Percentiles rank a stretch among this genome's conserved stretches.
Evolutionary conservation across 1,139 yeast species (phyloP).

Genomic region (Pneumocystis oryctolagi): DNA sequence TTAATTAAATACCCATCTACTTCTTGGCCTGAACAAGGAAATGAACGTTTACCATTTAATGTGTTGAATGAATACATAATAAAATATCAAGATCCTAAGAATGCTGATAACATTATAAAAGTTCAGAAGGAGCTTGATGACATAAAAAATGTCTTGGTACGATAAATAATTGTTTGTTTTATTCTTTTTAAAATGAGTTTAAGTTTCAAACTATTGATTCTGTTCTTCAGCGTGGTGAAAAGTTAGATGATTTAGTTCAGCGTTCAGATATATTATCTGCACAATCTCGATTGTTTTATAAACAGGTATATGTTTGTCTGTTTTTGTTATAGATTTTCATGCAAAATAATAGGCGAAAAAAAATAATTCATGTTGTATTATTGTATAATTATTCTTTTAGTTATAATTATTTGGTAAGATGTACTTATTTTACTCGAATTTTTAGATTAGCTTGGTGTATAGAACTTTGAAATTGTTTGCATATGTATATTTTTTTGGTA

Average conservation of each 20-base stretch:
- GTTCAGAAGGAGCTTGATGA: constrained; percentile 97
- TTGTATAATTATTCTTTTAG: background rate
- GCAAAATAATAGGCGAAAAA: constrained; percentile 11
- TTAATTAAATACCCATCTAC: constrained; percentile 64
- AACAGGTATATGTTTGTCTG: constrained; percentile 53
- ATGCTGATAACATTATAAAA: constrained; percentile 92
- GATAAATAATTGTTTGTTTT: background rate
- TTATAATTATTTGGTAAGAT: background rate
- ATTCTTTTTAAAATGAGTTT: background rate
- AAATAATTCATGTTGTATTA: constrained; percentile 88
- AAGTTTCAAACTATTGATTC: constrained; percentile 82
- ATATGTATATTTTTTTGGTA: no score
- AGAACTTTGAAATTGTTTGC: no score
- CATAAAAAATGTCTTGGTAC: constrained; percentile 67
- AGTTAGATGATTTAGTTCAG: constrained; percentile 82
- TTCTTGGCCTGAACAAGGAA: constrained; percentile 45
- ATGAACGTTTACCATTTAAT: constrained; percentile 24
- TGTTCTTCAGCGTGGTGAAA: constrained; percentile 91
- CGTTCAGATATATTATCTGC: constrained; percentile 85
- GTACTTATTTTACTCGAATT: constrained; percentile 20
- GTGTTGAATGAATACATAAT: constrained; percentile 54
- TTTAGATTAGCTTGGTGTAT: no score
- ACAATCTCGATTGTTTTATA: constrained; percentile 84
- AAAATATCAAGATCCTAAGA: constrained; percentile 90
- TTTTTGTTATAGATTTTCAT: constrained; percentile 27